Evolutionary conservation across 2,329 filamentous ascomycete species (phyloP).

Genomic region (Paecilomyces sp.): DNA sequence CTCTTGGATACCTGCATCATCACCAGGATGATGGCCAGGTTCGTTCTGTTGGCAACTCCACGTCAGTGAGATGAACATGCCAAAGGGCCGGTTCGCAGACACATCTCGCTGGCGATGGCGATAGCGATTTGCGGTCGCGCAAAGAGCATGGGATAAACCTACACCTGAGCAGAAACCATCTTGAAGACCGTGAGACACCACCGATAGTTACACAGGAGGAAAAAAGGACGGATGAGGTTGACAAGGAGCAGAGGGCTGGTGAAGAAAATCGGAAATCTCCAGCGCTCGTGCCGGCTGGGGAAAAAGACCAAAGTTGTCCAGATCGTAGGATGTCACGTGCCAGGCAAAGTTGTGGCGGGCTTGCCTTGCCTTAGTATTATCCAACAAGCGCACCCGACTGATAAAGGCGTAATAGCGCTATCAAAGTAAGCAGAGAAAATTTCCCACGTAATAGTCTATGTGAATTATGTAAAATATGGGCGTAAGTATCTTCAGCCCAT

Average conservation of each 20-base stretch:
- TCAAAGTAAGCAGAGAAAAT: background rate
- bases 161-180: conserved; percentile 65
- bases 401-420: background rate
- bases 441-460: background rate
- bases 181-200: conserved; percentile 26
- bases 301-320: background rate
- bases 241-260: background rate
- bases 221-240: conserved; percentile 5
- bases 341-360: background rate
- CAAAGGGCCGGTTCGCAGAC: background rate
- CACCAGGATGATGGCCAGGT: conserved; percentile 87
- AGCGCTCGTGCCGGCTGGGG: background rate
- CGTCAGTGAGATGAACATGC: conserved; percentile 6
- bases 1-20: conserved; percentile 99
- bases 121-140: background rate
- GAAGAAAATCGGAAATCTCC: background rate
- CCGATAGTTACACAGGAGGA: conserved; percentile 6
- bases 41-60: conserved; percentile 55
- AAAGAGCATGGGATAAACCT: conserved; percentile 22
- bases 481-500: background rate
- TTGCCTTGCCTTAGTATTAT: background rate
- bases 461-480: background rate
- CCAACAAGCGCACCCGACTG: background rate
- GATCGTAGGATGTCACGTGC: conserved; percentile 1
- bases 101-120: background rate